phyloP scores from a whole-genome alignment of 176 grass and related monocot genomes.

The Avena atlantica region DNA sequence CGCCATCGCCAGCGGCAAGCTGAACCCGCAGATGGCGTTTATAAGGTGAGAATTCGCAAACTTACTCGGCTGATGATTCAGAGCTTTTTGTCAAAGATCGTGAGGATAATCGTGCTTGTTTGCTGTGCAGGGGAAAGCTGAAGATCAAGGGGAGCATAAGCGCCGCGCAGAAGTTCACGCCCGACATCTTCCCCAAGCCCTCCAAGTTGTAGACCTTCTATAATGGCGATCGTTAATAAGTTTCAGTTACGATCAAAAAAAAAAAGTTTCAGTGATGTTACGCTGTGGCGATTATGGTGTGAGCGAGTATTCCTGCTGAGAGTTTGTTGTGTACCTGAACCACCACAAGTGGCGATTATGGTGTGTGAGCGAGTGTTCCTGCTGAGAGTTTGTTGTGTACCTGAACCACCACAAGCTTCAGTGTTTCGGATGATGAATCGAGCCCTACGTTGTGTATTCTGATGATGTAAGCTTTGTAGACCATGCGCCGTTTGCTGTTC shows the following conservation, averaged over 20 bases:
- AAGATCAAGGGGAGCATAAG: slow-evolving; percentile 94
- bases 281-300: background rate
- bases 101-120: background rate
- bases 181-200: slow-evolving; percentile 91
- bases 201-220: slow-evolving; percentile 62
- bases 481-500: background rate
- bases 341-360: background rate
- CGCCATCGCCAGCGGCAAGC: slow-evolving; percentile 68
- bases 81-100: background rate
- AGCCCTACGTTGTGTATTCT: background rate
- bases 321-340: slow-evolving; percentile 6
- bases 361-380: background rate
- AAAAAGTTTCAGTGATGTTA: background rate
- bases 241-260: background rate
- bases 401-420: background rate
- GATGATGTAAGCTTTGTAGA: background rate
- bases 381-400: background rate
- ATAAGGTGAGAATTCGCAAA: slow-evolving; percentile 43
- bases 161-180: slow-evolving; percentile 90
- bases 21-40: slow-evolving; percentile 90
- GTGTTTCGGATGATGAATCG: background rate
- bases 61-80: background rate
- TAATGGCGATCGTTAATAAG: background rate
- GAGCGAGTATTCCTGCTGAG: background rate
- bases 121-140: slow-evolving; percentile 34